Percentiles rank a stretch among this genome's conserved stretches.
phyloP scores from a whole-genome alignment of 2,329 filamentous ascomycete species.

The Botrytis byssoidea region DNA sequence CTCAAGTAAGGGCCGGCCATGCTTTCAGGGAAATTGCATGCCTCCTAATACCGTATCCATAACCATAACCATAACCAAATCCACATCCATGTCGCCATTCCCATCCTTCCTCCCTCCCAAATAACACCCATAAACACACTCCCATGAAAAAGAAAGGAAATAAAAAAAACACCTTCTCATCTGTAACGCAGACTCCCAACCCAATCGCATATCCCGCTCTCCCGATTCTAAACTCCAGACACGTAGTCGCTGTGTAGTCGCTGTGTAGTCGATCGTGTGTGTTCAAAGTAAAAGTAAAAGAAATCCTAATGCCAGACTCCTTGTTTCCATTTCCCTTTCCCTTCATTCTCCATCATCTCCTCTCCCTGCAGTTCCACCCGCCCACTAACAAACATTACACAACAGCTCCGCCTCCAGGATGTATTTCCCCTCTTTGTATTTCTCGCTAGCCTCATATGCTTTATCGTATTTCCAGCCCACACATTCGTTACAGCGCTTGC shows the following conservation, averaged over 20 bases:
- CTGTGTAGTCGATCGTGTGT: background rate
- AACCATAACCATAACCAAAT: constrained; percentile 3
- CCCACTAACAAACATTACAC: constrained; percentile 63
- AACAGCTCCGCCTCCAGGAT: constrained; percentile 92
- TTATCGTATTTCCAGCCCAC: constrained; percentile 99
- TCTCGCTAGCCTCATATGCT: constrained; percentile 86
- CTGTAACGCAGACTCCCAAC: background rate
- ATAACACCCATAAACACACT: background rate
- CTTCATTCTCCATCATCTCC: background rate
- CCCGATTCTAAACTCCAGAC: background rate
- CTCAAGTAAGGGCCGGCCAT: background rate
- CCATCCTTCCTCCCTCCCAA: background rate
- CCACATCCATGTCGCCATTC: background rate
- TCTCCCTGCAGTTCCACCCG: background rate
- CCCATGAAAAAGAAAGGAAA: background rate
- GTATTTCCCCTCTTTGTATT: constrained; percentile 99
- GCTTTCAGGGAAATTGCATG: background rate
- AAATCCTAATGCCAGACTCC: background rate
- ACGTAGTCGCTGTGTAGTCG: background rate
- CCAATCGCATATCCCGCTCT: background rate
- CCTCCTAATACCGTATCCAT: background rate
- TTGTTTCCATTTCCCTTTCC: background rate
- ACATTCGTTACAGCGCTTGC: constrained; percentile 84
- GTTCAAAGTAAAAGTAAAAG: background rate
- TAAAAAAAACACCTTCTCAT: constrained; percentile 2